Percentiles rank a stretch among this genome's conserved stretches.
Evolutionary conservation across 805 yeast species (phyloP).

Genomic region (Yarrowia phangngaensis): DNA sequence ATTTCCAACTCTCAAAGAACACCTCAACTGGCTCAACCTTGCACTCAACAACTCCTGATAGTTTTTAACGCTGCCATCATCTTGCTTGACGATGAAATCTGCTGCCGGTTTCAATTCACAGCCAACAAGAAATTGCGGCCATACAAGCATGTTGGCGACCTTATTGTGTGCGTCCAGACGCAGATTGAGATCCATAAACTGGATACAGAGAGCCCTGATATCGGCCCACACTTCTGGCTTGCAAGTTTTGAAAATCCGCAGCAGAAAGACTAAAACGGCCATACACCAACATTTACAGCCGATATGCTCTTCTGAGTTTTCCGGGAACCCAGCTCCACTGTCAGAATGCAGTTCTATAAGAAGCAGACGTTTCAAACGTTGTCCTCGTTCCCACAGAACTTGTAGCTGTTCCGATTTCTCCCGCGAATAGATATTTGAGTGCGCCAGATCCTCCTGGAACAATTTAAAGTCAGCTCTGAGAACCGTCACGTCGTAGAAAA

Average conservation of each 20-base stretch:
- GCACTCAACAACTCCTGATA: conserved; percentile 10
- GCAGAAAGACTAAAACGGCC: conserved; percentile 13
- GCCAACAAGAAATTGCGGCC: conserved; percentile 16
- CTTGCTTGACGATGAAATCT: conserved; percentile 2
- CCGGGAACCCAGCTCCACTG: conserved; percentile 14
- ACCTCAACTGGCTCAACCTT: not conserved
- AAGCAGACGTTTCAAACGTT: conserved; percentile 5
- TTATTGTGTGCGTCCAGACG: conserved; percentile 6
- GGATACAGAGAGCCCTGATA: conserved; percentile 16
- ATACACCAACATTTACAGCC: conserved; percentile 25
- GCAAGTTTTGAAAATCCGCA: conserved; percentile 24
- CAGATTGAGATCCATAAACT: conserved; percentile 16
- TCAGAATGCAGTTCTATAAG: conserved; percentile 2
- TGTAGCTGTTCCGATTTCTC: conserved; percentile 2
- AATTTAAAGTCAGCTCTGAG: conserved; percentile 12
- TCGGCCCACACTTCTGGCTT: conserved; percentile 25
- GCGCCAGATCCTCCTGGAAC: conserved; percentile 23
- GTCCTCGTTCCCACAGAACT: conserved; percentile 20
- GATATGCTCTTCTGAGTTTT: conserved; percentile 16
- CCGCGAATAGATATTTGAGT: not conserved
- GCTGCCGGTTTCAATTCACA: conserved; percentile 10
- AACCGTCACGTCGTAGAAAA: conserved; percentile 7
- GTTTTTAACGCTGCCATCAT: not conserved
- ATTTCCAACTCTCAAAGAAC: conserved; percentile 14
- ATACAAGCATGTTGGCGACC: conserved; percentile 22